Evolutionary conservation across 495 filamentous ascomycete genomes (phyloP).

Genomic region (Hypoxylon intermedium): DNA sequence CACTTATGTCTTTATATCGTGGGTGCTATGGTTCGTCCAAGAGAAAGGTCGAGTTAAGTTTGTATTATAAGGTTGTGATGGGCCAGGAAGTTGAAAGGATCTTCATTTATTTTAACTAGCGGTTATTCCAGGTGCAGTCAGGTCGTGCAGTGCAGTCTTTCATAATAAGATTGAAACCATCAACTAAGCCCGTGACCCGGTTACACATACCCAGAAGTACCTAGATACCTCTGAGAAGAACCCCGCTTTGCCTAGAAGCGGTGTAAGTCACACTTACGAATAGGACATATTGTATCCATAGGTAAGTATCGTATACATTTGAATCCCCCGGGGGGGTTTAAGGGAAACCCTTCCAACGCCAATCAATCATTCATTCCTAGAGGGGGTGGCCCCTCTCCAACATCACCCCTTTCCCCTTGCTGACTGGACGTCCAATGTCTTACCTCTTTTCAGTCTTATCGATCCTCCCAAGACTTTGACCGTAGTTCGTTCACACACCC

Average conservation of each 20-base stretch:
- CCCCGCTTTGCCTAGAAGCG: conserved; percentile 18
- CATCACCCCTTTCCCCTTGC: conserved; percentile 26
- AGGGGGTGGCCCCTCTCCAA: neutral
- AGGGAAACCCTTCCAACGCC: conserved; percentile 37
- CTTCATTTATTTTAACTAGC: conserved; percentile 34
- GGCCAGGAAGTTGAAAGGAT: conserved; percentile 22
- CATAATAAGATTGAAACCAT: conserved; percentile 29
- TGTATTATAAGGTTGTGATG: neutral
- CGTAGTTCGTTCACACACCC: conserved; percentile 21
- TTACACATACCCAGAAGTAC: conserved; percentile 22
- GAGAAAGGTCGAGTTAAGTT: neutral
- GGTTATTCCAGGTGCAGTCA: conserved; percentile 7
- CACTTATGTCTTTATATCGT: no score
- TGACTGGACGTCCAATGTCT: conserved; percentile 34
- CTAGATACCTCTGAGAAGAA: conserved; percentile 16
- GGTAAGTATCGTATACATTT: conserved; percentile 16
- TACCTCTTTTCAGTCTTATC: conserved; percentile 30
- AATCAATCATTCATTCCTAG: conserved; percentile 27
- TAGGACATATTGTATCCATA: no score
- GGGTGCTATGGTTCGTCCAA: no score
- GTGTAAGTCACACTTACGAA: neutral
- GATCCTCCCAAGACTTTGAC: conserved; percentile 8
- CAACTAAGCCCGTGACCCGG: conserved; percentile 11
- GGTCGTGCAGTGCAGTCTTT: conserved; percentile 16
- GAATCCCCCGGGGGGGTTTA: conserved; percentile 17